Base-by-base conservation (phyloP, 352 stramenopile species). In the Globisporangium emineosum region DNA sequence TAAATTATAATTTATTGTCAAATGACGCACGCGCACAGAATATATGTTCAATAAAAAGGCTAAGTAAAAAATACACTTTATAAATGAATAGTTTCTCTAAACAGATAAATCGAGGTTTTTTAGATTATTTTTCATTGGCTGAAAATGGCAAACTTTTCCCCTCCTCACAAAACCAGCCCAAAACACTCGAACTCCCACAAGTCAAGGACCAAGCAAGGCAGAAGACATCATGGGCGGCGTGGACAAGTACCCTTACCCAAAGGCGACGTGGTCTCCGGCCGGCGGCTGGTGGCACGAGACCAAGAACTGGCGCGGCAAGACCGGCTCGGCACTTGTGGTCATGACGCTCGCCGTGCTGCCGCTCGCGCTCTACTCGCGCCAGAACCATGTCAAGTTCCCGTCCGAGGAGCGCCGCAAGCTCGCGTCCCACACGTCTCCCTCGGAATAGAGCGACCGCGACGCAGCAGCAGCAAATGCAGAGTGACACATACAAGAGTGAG, bases 261-360 rank as follows among this genome's bases (percentile, higher is more conserved):
- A 92, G 81, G 83, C 89, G 79, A 91, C 81, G 72, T 94, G 86
- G 86, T 93, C 86, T 62, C 86, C 86, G 6, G 82, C 86, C 40
- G 86, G 86, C 60, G 86, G 86, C 74, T 94, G 86, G 86, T 94
- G 86, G 86, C 76, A 81, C 59, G 79, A 93, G 76, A 89, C 81
- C 66, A 85, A 87, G 73, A 86, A 93, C 71, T 93, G 86, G 84
- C 83, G 88, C 71, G 78, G 76, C 64, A 90, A 90, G 67, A 91
- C 83, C 9, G 84, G 79, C 57, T 47, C 92, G 49, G 81, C 76
- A 27, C 58, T 90, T 33, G 74, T 77, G 15, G 66, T 83, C 29
- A 70, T 94, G 68, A 77, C 69, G 45, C 62, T 80, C 21, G 65
- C 73, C 30, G 70, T 72, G 51, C 60, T 79, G 33, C 84, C 86